Conservation (phyloP, 805 yeast species). For the Diddensiella caesifluorescens region DNA sequence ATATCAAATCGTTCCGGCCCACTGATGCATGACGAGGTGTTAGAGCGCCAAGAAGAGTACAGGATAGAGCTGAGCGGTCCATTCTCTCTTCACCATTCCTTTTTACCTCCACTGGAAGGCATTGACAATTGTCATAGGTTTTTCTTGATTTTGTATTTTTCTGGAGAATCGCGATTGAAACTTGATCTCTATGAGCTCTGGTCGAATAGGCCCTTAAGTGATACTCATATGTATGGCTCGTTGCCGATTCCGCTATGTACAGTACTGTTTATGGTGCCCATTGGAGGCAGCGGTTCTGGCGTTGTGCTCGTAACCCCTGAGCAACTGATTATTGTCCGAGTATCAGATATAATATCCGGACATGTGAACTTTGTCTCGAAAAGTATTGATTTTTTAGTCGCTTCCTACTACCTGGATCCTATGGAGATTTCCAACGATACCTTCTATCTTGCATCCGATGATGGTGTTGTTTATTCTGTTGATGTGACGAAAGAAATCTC, state of each 20-base stretch:
- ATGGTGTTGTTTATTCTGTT: conserved; percentile 14
- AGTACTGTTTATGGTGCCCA: conserved; percentile 38
- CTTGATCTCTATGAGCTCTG: conserved; percentile 17
- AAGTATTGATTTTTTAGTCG: conserved; percentile 36
- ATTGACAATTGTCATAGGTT: conserved; percentile 5
- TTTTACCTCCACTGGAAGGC: conserved; percentile 5
- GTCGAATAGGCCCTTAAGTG: conserved; percentile 8
- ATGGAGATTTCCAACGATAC: conserved; percentile 13
- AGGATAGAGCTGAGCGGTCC: too few relatives aligned
- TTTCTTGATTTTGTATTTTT: conserved; percentile 7
- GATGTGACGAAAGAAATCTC: neutral
- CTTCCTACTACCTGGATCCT: conserved; percentile 30
- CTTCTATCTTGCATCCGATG: conserved; percentile 26
- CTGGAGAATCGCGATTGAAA: neutral
- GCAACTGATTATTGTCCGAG: conserved; percentile 35
- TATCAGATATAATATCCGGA: conserved; percentile 46
- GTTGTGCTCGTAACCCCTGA: conserved; percentile 39
- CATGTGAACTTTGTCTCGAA: conserved; percentile 34
- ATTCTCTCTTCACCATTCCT: too few relatives aligned
- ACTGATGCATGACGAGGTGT: too few relatives aligned
- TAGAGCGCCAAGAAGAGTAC: too few relatives aligned
- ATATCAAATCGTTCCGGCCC: too few relatives aligned
- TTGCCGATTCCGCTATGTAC: conserved; percentile 37
- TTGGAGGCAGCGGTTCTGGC: conserved; percentile 24
- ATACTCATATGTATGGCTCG: conserved; percentile 7